Evolutionary conservation across 2,329 filamentous ascomycete species (phyloP).

Genomic region (Talaromyces marneffei): DNA sequence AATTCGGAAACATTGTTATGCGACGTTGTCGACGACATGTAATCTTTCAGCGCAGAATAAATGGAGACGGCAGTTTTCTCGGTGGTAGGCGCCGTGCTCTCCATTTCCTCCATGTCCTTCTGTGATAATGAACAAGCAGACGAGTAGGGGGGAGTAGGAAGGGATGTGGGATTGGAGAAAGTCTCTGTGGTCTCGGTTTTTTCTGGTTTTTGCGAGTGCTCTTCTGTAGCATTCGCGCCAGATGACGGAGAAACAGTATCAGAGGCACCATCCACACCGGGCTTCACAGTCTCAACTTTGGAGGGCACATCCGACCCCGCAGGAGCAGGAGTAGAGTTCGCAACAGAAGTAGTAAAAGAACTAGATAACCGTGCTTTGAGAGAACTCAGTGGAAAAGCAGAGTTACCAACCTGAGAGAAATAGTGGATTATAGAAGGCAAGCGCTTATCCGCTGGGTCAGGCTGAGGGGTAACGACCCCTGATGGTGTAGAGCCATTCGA

Average conservation of each 20-base stretch:
- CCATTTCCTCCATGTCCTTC: conserved; percentile 38
- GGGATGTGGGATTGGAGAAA: conserved; percentile 26
- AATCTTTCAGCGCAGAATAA: conserved; percentile 41
- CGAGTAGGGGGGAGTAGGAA: conserved; percentile 42
- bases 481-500: conserved; percentile 79
- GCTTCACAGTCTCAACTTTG: conserved; percentile 21
- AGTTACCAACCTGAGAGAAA: conserved; percentile 98
- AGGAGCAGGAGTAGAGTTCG: conserved; percentile 15
- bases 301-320: conserved; percentile 17
- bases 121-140: conserved; percentile 40
- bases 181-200: conserved; percentile 25
- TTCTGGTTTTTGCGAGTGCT: conserved; percentile 29
- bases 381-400: conserved; percentile 59
- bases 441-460: conserved; percentile 90
- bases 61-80: conserved; percentile 39
- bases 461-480: conserved; percentile 85
- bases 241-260: conserved; percentile 30
- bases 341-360: conserved; percentile 25
- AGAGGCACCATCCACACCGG: conserved; percentile 22
- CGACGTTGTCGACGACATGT: conserved; percentile 36
- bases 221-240: conserved; percentile 40
- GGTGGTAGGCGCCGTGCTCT: conserved; percentile 29
- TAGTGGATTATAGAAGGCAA: conserved; percentile 91
- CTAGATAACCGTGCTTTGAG: conserved; percentile 36
- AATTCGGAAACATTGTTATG: conserved; percentile 28